Conservation (phyloP, 2,329 filamentous ascomycete species). For the Fusarium foetens region DNA sequence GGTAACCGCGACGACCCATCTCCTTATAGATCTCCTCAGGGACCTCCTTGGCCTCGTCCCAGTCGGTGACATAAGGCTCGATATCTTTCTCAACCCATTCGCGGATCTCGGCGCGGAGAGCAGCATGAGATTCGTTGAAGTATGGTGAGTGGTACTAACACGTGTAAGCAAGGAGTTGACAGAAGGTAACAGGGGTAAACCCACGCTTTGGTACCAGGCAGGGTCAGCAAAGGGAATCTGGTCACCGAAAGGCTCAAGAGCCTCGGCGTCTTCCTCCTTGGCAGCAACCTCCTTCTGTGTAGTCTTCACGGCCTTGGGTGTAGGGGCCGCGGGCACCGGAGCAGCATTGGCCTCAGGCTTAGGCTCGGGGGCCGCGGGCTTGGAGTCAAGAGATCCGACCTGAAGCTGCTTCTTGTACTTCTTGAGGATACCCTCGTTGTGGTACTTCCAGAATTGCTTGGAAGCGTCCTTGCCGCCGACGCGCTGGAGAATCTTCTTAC, state of each 20-base stretch:
- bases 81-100: slow-evolving; percentile 91
- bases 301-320: slow-evolving; percentile 49
- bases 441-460: slow-evolving; percentile 78
- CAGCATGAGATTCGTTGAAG: slow-evolving; percentile 93
- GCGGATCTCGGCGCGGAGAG: slow-evolving; percentile 88
- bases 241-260: slow-evolving; percentile 85
- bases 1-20: slow-evolving; percentile 92
- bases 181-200: slow-evolving; percentile 46
- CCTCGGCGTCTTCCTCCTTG: slow-evolving; percentile 68
- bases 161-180: slow-evolving; percentile 12
- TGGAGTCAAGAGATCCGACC: slow-evolving; percentile 88
- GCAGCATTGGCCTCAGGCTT: slow-evolving; percentile 74
- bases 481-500: slow-evolving; percentile 72
- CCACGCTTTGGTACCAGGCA: slow-evolving; percentile 91
- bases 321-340: slow-evolving; percentile 47
- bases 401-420: slow-evolving; percentile 83
- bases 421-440: slow-evolving; percentile 88
- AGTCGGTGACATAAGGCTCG: slow-evolving; percentile 92
- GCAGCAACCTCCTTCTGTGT: slow-evolving; percentile 57
- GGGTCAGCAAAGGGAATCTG: slow-evolving; percentile 93
- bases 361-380: slow-evolving; percentile 82
- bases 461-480: slow-evolving; percentile 74
- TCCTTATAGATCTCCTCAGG: slow-evolving; percentile 92
- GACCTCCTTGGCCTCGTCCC: slow-evolving; percentile 95
- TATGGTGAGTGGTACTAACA: slow-evolving; percentile 91